phyloP scores from a whole-genome alignment of 2,329 filamentous ascomycete species.

The Rhynchosporium agropyri region DNA sequence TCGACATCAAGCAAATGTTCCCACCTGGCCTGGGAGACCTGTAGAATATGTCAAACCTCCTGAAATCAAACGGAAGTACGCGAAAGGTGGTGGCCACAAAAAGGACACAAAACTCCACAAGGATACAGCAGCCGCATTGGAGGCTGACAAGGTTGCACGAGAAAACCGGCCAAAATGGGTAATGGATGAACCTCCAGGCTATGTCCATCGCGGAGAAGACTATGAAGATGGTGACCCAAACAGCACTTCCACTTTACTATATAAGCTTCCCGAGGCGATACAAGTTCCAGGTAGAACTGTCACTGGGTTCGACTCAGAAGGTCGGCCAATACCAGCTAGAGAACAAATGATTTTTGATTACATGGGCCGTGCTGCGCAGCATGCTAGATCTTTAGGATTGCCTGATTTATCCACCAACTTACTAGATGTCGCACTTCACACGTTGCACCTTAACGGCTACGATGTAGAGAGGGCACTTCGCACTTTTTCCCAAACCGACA shows the following conservation, averaged over 20 bases:
- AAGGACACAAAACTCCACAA: slow-evolving; percentile 79
- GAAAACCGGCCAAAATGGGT: slow-evolving; percentile 91
- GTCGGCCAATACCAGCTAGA: slow-evolving; percentile 38
- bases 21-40: slow-evolving; percentile 81
- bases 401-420: slow-evolving; percentile 81
- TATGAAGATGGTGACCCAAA: slow-evolving; percentile 67
- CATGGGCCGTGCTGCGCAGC: slow-evolving; percentile 62
- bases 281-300: slow-evolving; percentile 45
- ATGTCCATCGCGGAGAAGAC: slow-evolving; percentile 83
- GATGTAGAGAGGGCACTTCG: slow-evolving; percentile 71
- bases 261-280: slow-evolving; percentile 68
- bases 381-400: slow-evolving; percentile 64
- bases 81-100: slow-evolving; percentile 64
- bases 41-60: slow-evolving; percentile 89
- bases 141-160: slow-evolving; percentile 77
- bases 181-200: slow-evolving; percentile 86
- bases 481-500: slow-evolving; percentile 68
- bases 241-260: slow-evolving; percentile 75
- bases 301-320: slow-evolving; percentile 41
- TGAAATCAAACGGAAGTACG: slow-evolving; percentile 78
- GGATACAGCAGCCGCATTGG: slow-evolving; percentile 75
- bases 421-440: slow-evolving; percentile 77
- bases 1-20: slow-evolving; percentile 85
- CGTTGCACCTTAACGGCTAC: slow-evolving; percentile 73
- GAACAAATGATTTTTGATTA: slow-evolving; percentile 71